Percentiles rank a stretch among this genome's conserved stretches.
Evolutionary conservation across 1,284 basidiomycete species (phyloP).

Genomic region (Sphagnurus paluster): DNA sequence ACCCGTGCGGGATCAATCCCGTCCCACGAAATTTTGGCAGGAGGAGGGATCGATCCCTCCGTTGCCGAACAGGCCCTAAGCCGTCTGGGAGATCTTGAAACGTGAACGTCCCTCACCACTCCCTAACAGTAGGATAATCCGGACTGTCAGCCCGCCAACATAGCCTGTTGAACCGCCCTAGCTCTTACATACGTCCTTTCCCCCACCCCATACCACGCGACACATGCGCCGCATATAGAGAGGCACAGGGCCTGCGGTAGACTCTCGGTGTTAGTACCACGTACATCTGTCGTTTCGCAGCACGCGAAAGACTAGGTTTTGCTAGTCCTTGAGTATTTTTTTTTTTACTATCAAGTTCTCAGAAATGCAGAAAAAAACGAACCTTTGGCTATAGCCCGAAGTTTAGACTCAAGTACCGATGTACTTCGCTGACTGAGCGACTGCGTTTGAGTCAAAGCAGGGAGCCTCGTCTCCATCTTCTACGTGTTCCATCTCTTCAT

Average conservation of each 20-base stretch:
- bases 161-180: too few relatives aligned
- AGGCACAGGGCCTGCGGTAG: conserved; percentile 68
- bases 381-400: conserved; percentile 25
- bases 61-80: too few relatives aligned
- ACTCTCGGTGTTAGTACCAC: conserved; percentile 57
- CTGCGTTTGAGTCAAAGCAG: conserved; percentile 1
- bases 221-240: conserved; percentile 51
- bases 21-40: too few relatives aligned
- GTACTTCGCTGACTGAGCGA: conserved; percentile 14
- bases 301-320: conserved; percentile 24
- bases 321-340: conserved; percentile 7
- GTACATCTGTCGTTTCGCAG: conserved; percentile 48
- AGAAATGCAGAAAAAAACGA: neutral
- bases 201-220: too few relatives aligned
- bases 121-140: too few relatives aligned
- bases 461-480: conserved; percentile 8
- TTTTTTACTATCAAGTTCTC: neutral
- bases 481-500: conserved; percentile 9
- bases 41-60: too few relatives aligned
- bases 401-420: conserved; percentile 5
- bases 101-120: too few relatives aligned
- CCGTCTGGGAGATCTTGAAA: too few relatives aligned
- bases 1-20: too few relatives aligned
- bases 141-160: too few relatives aligned
- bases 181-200: too few relatives aligned